Evolutionary conservation across 805 yeast species (phyloP).

Genomic region (Metschnikowia vanudenii): DNA sequence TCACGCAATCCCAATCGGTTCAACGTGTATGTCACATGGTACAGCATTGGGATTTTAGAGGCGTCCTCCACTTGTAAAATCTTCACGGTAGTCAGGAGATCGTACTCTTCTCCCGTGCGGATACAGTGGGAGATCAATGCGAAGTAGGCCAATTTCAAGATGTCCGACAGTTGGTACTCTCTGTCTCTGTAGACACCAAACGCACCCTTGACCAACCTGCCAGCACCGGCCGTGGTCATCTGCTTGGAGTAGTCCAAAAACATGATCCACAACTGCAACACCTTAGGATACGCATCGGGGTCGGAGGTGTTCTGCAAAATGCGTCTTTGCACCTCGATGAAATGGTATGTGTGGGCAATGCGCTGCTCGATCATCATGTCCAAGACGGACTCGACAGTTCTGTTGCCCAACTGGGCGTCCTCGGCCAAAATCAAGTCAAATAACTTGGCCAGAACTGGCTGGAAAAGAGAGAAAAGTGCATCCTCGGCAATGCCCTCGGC

Average conservation of each 20-base stretch:
- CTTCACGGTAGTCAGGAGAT: constrained; percentile 25
- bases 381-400: constrained; percentile 21
- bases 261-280: constrained; percentile 35
- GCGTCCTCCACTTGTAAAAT: constrained; percentile 26
- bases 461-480: constrained; percentile 27
- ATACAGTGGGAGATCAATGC: constrained; percentile 34
- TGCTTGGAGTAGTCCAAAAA: constrained; percentile 26
- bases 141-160: constrained; percentile 32
- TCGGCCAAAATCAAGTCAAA: constrained; percentile 21
- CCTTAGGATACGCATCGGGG: constrained; percentile 21
- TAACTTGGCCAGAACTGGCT: constrained; percentile 25
- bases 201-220: constrained; percentile 6
- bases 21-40: constrained; percentile 21
- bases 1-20: constrained; percentile 15
- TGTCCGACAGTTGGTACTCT: constrained; percentile 17
- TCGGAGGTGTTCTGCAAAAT: constrained; percentile 12
- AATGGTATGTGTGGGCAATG: constrained; percentile 37
- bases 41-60: constrained; percentile 20
- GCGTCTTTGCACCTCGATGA: constrained; percentile 21
- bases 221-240: constrained; percentile 10
- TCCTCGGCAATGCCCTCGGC: constrained; percentile 31
- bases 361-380: constrained; percentile 29
- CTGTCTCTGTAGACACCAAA: constrained; percentile 13
- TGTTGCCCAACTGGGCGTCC: constrained; percentile 13
- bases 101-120: constrained; percentile 23